These are phyloP conservation scores for Chaetomiaceae sp. DNA, from an alignment of 2,329 filamentous ascomycete genomes.

Conservation along the genomic window DNA sequence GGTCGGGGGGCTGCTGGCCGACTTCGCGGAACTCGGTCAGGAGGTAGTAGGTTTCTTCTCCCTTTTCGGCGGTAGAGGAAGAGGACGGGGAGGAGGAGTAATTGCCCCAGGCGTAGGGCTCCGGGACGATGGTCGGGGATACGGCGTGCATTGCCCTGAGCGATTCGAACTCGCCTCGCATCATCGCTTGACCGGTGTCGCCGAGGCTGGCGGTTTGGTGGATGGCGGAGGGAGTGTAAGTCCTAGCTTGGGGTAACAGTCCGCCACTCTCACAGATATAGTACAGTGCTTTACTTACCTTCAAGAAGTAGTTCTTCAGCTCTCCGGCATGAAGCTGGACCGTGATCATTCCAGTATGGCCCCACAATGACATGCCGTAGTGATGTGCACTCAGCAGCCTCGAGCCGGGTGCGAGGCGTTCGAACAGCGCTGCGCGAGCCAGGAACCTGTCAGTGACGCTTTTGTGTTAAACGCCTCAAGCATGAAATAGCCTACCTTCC, in stretches of 20 bases:
- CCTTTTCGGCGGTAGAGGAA: no score
- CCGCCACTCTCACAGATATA: no score
- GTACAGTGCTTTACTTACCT: constrained; percentile 1
- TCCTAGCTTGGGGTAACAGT: no score
- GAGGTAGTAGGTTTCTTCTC: constrained; percentile 12
- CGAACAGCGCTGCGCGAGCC: no score
- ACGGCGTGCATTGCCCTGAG: constrained; percentile 14
- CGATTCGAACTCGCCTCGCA: constrained; percentile 15
- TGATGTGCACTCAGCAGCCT: constrained; percentile 3
- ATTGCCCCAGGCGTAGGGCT: constrained; percentile 10
- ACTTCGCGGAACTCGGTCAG: constrained; percentile 16
- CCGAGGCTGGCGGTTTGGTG: constrained; percentile 1
- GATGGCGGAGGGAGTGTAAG: no score
- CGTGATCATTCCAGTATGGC: constrained; percentile 10
- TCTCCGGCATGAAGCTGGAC: constrained; percentile 4
- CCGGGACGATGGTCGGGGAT: constrained; percentile 9
- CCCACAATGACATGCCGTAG: constrained; percentile 18
- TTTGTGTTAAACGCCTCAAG: no score
- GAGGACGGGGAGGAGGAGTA: no score
- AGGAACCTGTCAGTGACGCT: neutral
- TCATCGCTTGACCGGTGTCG: constrained; percentile 11
- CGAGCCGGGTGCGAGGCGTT: neutral
- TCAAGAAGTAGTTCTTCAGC: constrained; percentile 9
- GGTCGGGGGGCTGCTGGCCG: constrained; percentile 28
- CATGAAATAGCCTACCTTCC: neutral